Percentiles rank a stretch among this genome's conserved stretches.
Evolutionary conservation across 495 filamentous ascomycete genomes (phyloP).

Genomic region (Beverwykella pulmonaria): DNA sequence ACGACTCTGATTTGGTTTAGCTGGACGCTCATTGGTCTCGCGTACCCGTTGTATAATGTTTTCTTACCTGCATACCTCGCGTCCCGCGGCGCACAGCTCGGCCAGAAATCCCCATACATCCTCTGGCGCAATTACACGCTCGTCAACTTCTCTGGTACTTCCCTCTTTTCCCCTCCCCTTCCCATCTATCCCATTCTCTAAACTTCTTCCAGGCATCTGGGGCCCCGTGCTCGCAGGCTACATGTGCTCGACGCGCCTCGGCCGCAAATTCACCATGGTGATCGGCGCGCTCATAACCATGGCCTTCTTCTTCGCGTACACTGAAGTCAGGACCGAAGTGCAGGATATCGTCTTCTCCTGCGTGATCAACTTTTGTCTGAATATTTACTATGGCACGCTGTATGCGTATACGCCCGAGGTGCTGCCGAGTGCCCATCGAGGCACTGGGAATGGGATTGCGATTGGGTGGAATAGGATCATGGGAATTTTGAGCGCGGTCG

Average conservation of each 20-base stretch:
- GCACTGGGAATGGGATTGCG: constrained; percentile 70
- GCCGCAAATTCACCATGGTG: constrained; percentile 65
- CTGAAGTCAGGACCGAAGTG: constrained; percentile 58
- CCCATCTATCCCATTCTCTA: too few species aligned
- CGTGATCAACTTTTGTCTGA: constrained; percentile 66
- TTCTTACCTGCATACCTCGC: constrained; percentile 55
- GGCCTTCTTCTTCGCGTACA: constrained; percentile 73
- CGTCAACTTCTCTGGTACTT: constrained; percentile 56
- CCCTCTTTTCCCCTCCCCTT: too few species aligned
- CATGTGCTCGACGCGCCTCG: constrained; percentile 58
- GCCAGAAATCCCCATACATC: constrained; percentile 53
- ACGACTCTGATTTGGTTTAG: constrained; percentile 69
- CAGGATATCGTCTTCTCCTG: constrained; percentile 69
- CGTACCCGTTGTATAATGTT: constrained; percentile 59
- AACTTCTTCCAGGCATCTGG: constrained; percentile 52
- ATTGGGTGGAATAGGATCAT: constrained; percentile 71
- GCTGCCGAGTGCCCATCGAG: constrained; percentile 68
- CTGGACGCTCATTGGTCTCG: constrained; percentile 71
- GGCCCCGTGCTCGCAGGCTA: constrained; percentile 67
- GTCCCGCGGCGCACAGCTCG: constrained; percentile 52
- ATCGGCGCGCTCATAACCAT: constrained; percentile 49
- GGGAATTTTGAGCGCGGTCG: constrained; percentile 70
- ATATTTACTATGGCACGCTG: constrained; percentile 72
- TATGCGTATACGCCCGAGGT: constrained; percentile 66
- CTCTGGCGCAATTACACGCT: constrained; percentile 75